Conservation (phyloP, 2,329 filamentous ascomycete species). For the Hypoxylon sp. region DNA sequence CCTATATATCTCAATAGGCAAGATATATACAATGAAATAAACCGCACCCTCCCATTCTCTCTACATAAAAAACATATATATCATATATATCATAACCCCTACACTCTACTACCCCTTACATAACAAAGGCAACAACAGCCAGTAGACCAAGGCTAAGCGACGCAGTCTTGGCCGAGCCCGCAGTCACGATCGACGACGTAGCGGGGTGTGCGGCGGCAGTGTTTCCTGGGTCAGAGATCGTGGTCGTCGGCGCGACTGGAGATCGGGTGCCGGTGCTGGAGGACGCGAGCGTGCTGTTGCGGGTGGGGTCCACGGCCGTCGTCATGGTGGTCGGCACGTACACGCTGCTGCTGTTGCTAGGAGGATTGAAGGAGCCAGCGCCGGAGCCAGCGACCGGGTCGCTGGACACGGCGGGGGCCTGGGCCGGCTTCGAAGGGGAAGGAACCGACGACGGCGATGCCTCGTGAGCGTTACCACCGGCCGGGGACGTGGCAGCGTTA, state of each 20-base stretch:
- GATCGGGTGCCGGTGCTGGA: conserved; percentile 34
- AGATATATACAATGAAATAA: not conserved
- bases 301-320: conserved; percentile 77
- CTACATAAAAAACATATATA: not conserved
- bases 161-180: conserved; percentile 44
- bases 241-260: conserved; percentile 61
- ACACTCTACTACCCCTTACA: conserved; percentile 6
- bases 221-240: conserved; percentile 28
- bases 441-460: conserved; percentile 51
- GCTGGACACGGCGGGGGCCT: conserved; percentile 57
- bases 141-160: conserved; percentile 41
- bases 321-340: conserved; percentile 55
- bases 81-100: conserved; percentile 20
- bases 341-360: conserved; percentile 10
- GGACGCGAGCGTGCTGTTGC: conserved; percentile 73
- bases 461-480: conserved; percentile 68
- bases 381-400: conserved; percentile 26
- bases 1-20: not conserved
- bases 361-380: not conserved
- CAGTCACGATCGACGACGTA: conserved; percentile 38
- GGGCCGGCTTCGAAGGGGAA: conserved; percentile 59
- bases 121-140: conserved; percentile 35
- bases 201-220: conserved; percentile 23
- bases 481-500: conserved; percentile 30
- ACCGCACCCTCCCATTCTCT: not conserved